Conservation (phyloP, 352 stramenopile genomes). For the Phytophthora hibernalis region DNA sequence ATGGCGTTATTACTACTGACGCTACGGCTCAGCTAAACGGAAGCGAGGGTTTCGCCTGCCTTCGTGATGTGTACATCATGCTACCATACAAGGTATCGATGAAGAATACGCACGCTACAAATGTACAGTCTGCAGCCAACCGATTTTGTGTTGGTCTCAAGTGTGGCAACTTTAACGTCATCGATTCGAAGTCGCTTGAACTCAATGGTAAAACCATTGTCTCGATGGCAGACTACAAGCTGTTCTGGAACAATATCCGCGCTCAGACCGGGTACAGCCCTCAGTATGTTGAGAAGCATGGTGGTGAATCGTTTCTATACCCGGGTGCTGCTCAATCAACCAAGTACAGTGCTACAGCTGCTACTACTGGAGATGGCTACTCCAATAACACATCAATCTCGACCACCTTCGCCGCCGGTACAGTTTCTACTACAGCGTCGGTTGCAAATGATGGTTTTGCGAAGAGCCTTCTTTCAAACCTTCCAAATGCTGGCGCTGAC, state of each 20-base stretch:
- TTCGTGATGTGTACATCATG: conserved; percentile 11
- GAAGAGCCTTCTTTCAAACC: too few relatives aligned
- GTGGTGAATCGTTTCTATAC: conserved; percentile 3
- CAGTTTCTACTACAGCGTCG: neutral
- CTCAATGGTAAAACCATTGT: too few relatives aligned
- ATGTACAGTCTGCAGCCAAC: neutral
- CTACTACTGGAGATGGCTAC: conserved; percentile 12
- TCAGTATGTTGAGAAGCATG: conserved; percentile 24
- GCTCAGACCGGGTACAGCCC: conserved; percentile 9
- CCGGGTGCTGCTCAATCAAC: too few relatives aligned
- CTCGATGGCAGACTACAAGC: too few relatives aligned
- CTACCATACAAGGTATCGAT: conserved; percentile 15
- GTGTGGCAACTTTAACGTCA: too few relatives aligned
- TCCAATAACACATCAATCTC: conserved; percentile 5
- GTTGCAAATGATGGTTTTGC: too few relatives aligned
- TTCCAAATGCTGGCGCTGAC: too few relatives aligned
- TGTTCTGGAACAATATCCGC: too few relatives aligned
- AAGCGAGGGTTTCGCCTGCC: conserved; percentile 1
- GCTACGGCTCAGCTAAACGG: conserved; percentile 16
- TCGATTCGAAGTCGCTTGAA: too few relatives aligned
- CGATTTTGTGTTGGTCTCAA: neutral
- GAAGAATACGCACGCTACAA: conserved; percentile 9
- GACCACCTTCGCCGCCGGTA: neutral
- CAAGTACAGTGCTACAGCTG: too few relatives aligned
- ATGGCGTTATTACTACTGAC: conserved; percentile 20